Evolutionary conservation across 2,329 filamentous ascomycete genomes (phyloP), one percentile per base, ranked within the genome.

Genomic region (Alternaria triticina): DNA sequence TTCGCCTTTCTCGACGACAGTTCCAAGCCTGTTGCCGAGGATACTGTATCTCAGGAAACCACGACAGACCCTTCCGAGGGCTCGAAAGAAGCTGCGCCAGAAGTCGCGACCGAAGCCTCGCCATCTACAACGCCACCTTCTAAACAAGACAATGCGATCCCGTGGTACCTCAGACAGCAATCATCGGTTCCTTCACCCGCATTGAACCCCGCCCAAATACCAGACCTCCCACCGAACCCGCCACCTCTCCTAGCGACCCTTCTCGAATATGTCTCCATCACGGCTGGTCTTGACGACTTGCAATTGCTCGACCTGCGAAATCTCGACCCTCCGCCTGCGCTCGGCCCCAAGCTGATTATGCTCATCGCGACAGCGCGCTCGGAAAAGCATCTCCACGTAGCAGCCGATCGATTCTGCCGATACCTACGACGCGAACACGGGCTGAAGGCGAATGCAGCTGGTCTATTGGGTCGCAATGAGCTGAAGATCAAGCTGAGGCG

Each of bases 261-360:
- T 57, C 83, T 98, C 28, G 85, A 93, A 66, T 93, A 94, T 75
- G 85, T 93, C 2, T 94, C 92, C 7, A 88, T 94, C 63, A 92
- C 97, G 28, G 88, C 97, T 70, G 96, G 96, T 36, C 84, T 99
- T 44, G 93, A 97, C 76, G 88, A 94, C 60, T 84, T 99, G 50
- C 86, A 86, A 1, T 81, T 99, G 6, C 84, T 97, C 51, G 96
- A 99, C 75, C 85, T 99, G 30, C 92, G 96, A 60, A 83, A 88
- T 40, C 85, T 98, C 54, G 92, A 97, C 71, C 94, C 94, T 1
- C 92, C 94, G 0, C 90, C 95, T 0, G 94, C 94, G 0, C 86
- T 99, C 1, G 96, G 96, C 2, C 88, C 92, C 2, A 94, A 95
- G 72, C 86, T 97, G 27, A 86, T 99, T 57, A 98, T 98, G 96